Conservation (phyloP, 2,329 filamentous ascomycete genomes). For the Phaeosphaeriaceae sp. region DNA sequence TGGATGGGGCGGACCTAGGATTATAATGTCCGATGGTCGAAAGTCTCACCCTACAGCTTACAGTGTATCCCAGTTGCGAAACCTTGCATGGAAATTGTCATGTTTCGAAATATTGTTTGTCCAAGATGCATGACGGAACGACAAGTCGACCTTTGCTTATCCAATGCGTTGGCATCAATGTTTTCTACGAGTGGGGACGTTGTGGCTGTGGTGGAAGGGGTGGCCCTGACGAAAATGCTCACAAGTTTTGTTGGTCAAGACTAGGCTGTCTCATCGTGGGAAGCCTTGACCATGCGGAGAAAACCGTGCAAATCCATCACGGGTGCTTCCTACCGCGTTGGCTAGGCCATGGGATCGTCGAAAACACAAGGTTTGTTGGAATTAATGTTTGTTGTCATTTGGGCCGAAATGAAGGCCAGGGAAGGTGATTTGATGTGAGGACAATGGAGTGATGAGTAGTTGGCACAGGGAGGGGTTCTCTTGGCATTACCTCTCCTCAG, state of each 20-base stretch:
- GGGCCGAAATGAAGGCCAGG: too few species aligned
- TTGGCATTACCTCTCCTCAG: too few species aligned
- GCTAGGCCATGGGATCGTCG: slow-evolving; percentile 4
- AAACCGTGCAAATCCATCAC: background rate
- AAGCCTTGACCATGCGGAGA: slow-evolving; percentile 7
- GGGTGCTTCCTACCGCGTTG: background rate
- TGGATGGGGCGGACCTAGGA: too few species aligned
- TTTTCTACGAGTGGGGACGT: background rate
- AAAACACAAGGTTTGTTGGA: too few species aligned
- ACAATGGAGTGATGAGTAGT: too few species aligned
- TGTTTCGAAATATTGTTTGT: background rate
- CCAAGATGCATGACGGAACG: too few species aligned
- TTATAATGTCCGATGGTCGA: too few species aligned
- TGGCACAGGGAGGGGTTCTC: too few species aligned
- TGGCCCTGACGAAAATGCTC: background rate
- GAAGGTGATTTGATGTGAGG: too few species aligned
- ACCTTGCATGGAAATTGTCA: background rate
- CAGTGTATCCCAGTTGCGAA: too few species aligned
- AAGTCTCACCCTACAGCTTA: too few species aligned
- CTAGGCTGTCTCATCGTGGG: slow-evolving; percentile 5
- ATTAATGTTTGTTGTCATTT: too few species aligned
- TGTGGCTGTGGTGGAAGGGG: slow-evolving; percentile 2
- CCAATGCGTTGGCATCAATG: background rate
- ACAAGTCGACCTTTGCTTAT: background rate
- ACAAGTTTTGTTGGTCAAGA: background rate